A percentile compares a stretch with the other conserved stretches of the same genome.
phyloP scores from a whole-genome alignment of 2,329 filamentous ascomycete species.

The Chaetomiaceae sp. region DNA sequence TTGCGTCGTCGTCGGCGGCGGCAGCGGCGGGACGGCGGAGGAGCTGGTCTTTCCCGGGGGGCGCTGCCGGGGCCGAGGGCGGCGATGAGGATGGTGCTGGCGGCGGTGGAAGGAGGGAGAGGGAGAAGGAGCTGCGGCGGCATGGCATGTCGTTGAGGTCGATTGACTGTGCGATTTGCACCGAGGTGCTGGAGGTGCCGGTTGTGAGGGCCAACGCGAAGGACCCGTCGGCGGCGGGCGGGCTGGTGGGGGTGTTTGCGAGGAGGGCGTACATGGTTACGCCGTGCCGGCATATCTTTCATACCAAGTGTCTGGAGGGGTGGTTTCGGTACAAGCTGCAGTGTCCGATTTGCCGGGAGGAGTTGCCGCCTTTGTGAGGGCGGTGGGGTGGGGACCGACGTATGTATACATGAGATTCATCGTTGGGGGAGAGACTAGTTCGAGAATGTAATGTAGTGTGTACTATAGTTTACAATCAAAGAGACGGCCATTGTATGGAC shows the following conservation, averaged over 20 bases:
- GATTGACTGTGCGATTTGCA: constrained; percentile 94
- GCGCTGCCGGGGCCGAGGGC: constrained; percentile 23
- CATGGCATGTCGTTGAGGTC: constrained; percentile 37
- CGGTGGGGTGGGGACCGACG: too few species aligned
- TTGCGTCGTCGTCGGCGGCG: constrained; percentile 28
- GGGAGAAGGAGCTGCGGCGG: constrained; percentile 32
- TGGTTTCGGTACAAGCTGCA: constrained; percentile 94
- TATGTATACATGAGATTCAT: too few species aligned
- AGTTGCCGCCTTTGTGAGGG: constrained; percentile 73
- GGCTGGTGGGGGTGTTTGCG: constrained; percentile 66
- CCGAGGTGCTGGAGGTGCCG: constrained; percentile 85
- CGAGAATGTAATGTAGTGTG: not conserved
- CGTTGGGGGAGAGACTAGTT: too few species aligned
- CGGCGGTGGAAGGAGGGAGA: constrained; percentile 27
- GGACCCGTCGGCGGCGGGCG: constrained; percentile 41
- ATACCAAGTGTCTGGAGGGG: constrained; percentile 83
- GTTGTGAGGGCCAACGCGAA: constrained; percentile 61
- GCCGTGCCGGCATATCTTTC: constrained; percentile 93
- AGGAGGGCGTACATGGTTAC: constrained; percentile 93
- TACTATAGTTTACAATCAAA: too few species aligned
- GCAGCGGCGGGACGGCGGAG: constrained; percentile 13
- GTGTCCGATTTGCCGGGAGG: constrained; percentile 92
- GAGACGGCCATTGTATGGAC: too few species aligned
- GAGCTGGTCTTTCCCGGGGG: too few species aligned
- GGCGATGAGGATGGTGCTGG: constrained; percentile 1